Percentiles rank a stretch among this genome's conserved stretches.
Conservation (phyloP, 345 rosid genomes). For the Stellera chamaejasme region DNA sequence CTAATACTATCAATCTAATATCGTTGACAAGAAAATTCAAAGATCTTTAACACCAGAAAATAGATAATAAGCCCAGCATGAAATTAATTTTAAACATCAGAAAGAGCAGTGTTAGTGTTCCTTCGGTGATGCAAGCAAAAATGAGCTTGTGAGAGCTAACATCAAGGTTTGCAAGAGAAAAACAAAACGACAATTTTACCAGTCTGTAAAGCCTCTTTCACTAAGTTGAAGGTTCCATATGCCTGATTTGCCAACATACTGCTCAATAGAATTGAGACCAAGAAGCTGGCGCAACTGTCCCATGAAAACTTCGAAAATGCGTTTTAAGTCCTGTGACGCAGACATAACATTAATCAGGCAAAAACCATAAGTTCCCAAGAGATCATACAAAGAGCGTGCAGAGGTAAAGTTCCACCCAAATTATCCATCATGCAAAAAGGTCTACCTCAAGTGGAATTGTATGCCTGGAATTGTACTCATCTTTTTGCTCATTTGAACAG, state of each 20-base stretch:
- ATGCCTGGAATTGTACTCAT: slow-evolving; percentile 28
- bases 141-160: no score
- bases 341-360: slow-evolving; percentile 6
- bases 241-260: slow-evolving; percentile 49
- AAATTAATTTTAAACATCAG: no score
- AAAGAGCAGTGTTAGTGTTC: no score
- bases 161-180: no score
- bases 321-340: slow-evolving; percentile 60
- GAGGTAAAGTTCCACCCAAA: no score
- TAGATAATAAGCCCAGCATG: no score
- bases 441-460: slow-evolving; percentile 50
- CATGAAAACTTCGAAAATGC: slow-evolving; percentile 73
- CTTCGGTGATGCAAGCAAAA: no score
- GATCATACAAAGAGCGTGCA: no score
- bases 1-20: not conserved
- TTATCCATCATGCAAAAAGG: not conserved
- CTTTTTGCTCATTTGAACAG: slow-evolving; percentile 43
- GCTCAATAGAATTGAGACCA: slow-evolving; percentile 61
- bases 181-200: slow-evolving; percentile 29
- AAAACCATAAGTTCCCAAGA: slow-evolving; percentile 2
- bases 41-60: no score
- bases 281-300: slow-evolving; percentile 90
- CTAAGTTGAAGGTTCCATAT: slow-evolving; percentile 53
- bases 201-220: slow-evolving; percentile 84
- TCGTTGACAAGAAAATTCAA: no score